Percentiles rank a stretch among this genome's conserved stretches.
Evolutionary conservation across 2,329 filamentous ascomycete genomes (phyloP).

Genomic region (Esteya vermicola): DNA sequence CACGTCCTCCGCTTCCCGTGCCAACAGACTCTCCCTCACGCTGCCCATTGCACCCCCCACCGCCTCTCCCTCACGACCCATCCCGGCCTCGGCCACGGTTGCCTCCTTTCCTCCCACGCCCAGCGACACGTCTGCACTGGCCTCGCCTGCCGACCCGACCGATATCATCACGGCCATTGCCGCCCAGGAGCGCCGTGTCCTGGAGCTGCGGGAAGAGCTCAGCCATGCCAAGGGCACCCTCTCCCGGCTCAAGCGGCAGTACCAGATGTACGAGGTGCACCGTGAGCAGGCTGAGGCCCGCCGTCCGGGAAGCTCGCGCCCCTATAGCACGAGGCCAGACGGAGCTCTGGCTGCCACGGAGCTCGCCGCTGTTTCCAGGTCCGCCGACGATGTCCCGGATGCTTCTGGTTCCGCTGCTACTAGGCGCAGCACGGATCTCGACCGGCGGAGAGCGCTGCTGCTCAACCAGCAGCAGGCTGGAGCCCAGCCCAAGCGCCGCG

Average conservation of each 20-base stretch:
- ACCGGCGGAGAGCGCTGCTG: conserved; percentile 57
- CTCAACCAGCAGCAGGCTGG: conserved; percentile 28
- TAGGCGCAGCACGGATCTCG: conserved; percentile 45
- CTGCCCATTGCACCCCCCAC: conserved; percentile 45
- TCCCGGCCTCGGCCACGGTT: conserved; percentile 27
- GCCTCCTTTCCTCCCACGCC: conserved; percentile 36
- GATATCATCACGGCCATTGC: conserved; percentile 81
- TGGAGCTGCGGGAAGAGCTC: conserved; percentile 88
- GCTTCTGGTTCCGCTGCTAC: conserved; percentile 14
- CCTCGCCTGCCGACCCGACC: conserved; percentile 39
- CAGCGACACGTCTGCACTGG: conserved; percentile 24
- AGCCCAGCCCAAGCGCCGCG: conserved; percentile 32
- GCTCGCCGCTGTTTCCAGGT: conserved; percentile 18
- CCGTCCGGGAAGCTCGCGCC: conserved; percentile 44
- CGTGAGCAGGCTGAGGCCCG: conserved; percentile 63
- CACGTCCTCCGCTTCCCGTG: conserved; percentile 36
- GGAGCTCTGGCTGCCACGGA: too few species aligned
- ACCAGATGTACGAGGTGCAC: conserved; percentile 60
- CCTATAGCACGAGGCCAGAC: too few species aligned
- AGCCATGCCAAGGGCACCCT: conserved; percentile 67
- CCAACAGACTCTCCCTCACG: conserved; percentile 45
- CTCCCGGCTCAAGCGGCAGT: conserved; percentile 65
- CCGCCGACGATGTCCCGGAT: conserved; percentile 1
- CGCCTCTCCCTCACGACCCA: conserved; percentile 35
- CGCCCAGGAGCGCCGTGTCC: conserved; percentile 75